phyloP scores from a whole-genome alignment of 352 stramenopile genomes.

The Globisporangium cystogenes region DNA sequence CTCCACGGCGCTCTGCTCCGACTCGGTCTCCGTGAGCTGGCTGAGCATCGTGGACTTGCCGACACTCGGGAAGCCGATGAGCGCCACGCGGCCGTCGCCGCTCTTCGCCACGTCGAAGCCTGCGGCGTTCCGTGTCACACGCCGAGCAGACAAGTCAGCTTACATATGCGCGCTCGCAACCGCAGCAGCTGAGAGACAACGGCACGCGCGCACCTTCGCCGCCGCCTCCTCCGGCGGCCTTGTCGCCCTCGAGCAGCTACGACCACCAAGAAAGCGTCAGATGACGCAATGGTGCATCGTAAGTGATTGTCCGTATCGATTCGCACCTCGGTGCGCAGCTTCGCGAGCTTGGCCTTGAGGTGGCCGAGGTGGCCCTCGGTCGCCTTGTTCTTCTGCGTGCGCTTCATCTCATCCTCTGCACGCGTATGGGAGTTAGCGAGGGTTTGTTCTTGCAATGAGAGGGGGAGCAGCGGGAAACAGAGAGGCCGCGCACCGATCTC shows the following conservation, averaged over 20 bases:
- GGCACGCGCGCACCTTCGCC: constrained; percentile 50
- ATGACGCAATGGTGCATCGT: neutral
- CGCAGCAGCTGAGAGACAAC: neutral
- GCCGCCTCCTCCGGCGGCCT: constrained; percentile 60
- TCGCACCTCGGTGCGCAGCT: constrained; percentile 94
- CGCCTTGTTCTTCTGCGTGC: constrained; percentile 99
- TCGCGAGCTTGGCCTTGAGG: constrained; percentile 98
- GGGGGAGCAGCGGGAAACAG: neutral
- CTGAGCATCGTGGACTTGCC: constrained; percentile 87
- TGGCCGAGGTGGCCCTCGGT: constrained; percentile 88
- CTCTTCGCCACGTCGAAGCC: constrained; percentile 94
- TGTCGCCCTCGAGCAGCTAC: constrained; percentile 80
- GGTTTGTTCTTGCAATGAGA: neutral
- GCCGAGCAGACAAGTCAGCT: neutral
- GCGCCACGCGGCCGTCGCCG: constrained; percentile 95
- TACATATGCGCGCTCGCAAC: neutral
- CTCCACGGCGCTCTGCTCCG: constrained; percentile 95
- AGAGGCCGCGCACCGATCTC: constrained; percentile 76
- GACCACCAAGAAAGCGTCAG: neutral
- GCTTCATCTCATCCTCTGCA: constrained; percentile 93
- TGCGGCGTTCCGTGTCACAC: no score
- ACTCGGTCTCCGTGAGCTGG: constrained; percentile 96
- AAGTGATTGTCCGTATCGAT: neutral
- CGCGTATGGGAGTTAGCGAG: neutral
- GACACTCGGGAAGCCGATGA: constrained; percentile 94